Base-by-base conservation (phyloP, 345 rosid species). In the Bruguiera sexangula region DNA sequence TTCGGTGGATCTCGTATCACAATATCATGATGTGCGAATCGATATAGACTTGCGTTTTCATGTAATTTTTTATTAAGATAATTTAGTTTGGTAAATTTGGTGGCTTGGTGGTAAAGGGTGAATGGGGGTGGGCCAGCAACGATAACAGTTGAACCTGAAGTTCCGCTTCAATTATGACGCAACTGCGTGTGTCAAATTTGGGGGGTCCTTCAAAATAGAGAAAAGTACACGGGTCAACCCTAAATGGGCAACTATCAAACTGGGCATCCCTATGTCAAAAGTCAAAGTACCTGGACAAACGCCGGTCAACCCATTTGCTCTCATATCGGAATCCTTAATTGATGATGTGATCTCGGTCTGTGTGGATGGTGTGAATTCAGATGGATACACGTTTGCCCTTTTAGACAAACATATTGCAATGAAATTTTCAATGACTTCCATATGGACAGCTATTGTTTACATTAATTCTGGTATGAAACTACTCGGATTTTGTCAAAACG, bases 71-170 rank as follows among this genome's bases (percentile, higher is more conserved):
- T 11, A 1, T 43, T 43, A 43, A 43, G 13, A 13, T 43, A 11
- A 43, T 43, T 11, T 13, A 11, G 16, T 15, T 43, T 43, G 19
- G 6, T 51, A 51, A 58, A 50, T 31, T 63, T 13, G 66, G 69
- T 63, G 32, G 78, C 34, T 51, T 30, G 3, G 6, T 8, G 30
- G 66, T 60, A 34, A 52, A 53, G 57, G 64, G 51, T 37, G 9
- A 9, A 53, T 9, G 26, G 53, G 59, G 57, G 70, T 69, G 74
- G 71, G 79, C 79, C 74, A 69, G 71, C 67, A 34, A 65, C 63
- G 26, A 65, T 57, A 54, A 34, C 2, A 29, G 70, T 60, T 52
- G 63, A 65, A 60, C 29, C 59, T 53, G 60, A 34, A 34, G 65
- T 27, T 55, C 63, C 68, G 32, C 6, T 63, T 31, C 20, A 21